Conservation (phyloP, 2,329 filamentous ascomycete genomes). For the Daldinia sp. region DNA sequence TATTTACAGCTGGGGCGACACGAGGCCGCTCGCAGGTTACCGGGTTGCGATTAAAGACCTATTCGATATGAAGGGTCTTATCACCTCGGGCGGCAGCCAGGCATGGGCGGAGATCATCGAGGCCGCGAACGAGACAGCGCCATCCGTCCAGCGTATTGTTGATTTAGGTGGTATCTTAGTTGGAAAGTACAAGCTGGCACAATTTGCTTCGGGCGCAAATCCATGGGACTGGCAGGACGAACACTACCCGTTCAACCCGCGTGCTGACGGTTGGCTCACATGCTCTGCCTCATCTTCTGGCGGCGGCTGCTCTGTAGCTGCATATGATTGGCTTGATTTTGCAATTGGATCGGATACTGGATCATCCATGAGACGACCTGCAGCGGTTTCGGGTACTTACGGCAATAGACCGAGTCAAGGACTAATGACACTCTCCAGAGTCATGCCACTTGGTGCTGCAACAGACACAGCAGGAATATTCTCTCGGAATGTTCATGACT, state of each 20-base stretch:
- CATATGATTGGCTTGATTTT: slow-evolving; percentile 57
- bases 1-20: slow-evolving; percentile 53
- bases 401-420: slow-evolving; percentile 50
- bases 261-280: slow-evolving; percentile 53
- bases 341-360: slow-evolving; percentile 54
- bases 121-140: slow-evolving; percentile 48
- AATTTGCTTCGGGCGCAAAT: slow-evolving; percentile 52
- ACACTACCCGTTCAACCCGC: slow-evolving; percentile 53
- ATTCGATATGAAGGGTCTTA: slow-evolving; percentile 53
- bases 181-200: slow-evolving; percentile 53
- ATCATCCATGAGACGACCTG: slow-evolving; percentile 47
- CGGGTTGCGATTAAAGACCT: slow-evolving; percentile 55
- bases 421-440: slow-evolving; percentile 42
- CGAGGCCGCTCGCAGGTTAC: slow-evolving; percentile 51
- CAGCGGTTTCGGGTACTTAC: slow-evolving; percentile 47
- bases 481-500: slow-evolving; percentile 41
- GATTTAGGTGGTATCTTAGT: slow-evolving; percentile 53
- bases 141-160: slow-evolving; percentile 51
- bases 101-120: slow-evolving; percentile 48
- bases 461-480: slow-evolving; percentile 50
- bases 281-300: slow-evolving; percentile 52
- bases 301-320: slow-evolving; percentile 51
- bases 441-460: slow-evolving; percentile 45
- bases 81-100: slow-evolving; percentile 51
- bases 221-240: slow-evolving; percentile 40